Conservation (phyloP, 768 basidiomycete genomes). For the Pluteus cervinus region DNA sequence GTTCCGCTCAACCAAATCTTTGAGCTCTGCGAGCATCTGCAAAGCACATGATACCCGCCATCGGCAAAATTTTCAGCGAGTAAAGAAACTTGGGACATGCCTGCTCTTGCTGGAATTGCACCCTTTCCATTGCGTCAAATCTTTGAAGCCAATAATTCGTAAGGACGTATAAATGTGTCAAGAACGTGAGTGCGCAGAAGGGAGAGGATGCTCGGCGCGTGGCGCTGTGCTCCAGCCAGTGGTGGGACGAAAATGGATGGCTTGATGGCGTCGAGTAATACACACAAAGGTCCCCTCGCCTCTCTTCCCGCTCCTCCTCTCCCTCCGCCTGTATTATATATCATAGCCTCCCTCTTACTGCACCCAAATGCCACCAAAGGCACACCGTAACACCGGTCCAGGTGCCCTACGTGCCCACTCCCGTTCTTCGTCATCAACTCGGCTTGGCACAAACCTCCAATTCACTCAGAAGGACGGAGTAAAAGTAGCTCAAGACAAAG, state of each 20-base stretch:
- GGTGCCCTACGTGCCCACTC: constrained; percentile 55
- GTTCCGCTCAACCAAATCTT: constrained; percentile 80
- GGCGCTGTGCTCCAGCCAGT: constrained; percentile 7
- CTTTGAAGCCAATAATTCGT: constrained; percentile 2
- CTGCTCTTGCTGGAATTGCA: constrained; percentile 93
- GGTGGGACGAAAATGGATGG: constrained; percentile 6
- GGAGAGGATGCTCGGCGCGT: background rate
- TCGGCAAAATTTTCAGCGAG: background rate
- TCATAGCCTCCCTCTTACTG: constrained; percentile 8
- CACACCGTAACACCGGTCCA: constrained; percentile 38
- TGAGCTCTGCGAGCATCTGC: constrained; percentile 92
- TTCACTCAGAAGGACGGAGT: constrained; percentile 70
- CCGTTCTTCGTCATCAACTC: constrained; percentile 57
- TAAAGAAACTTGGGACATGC: constrained; percentile 23
- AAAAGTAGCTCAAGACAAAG: too few relatives aligned
- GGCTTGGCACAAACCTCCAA: constrained; percentile 54
- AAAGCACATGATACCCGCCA: constrained; percentile 7
- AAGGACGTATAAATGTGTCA: background rate
- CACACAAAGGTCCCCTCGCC: constrained; percentile 1
- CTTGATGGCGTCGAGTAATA: background rate
- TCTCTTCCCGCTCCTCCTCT: background rate
- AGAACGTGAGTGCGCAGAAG: background rate
- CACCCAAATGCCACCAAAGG: constrained; percentile 42
- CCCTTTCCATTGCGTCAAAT: constrained; percentile 70
- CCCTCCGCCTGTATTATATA: constrained; percentile 3